A percentile compares a stretch with the other conserved stretches of the same genome.
Evolutionary conservation across 768 basidiomycete genomes (phyloP).

Genomic region (Xerocomellus dryophilus): DNA sequence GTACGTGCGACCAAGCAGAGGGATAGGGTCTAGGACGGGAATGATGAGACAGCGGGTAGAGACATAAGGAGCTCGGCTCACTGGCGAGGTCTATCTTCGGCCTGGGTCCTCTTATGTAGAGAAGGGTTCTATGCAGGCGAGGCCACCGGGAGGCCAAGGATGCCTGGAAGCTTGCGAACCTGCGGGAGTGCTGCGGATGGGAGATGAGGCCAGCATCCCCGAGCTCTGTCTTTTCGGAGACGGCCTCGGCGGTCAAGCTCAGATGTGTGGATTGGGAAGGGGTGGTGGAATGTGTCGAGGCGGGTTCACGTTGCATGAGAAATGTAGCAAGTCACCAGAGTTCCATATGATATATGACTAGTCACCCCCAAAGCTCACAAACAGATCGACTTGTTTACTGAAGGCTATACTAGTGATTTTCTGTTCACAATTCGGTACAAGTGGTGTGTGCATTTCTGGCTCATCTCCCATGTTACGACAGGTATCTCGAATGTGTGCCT

Average conservation of each 20-base stretch:
- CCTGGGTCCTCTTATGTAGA: constrained; percentile 57
- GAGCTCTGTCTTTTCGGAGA: constrained; percentile 3
- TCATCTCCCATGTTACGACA: not conserved
- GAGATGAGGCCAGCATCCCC: not conserved
- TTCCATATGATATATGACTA: too few species aligned
- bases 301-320: constrained; percentile 13
- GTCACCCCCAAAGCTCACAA: not conserved
- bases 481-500: not conserved
- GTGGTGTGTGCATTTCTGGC: not conserved
- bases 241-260: constrained; percentile 1
- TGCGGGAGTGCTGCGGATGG: not conserved
- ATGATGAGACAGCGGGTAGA: not conserved
- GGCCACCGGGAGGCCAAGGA: constrained; percentile 17
- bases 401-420: not conserved
- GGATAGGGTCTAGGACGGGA: constrained; percentile 44
- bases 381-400: not conserved
- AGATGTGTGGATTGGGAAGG: constrained; percentile 14
- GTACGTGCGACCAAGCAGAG: constrained; percentile 52
- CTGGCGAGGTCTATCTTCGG: constrained; percentile 53
- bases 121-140: constrained; percentile 14
- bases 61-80: constrained; percentile 15
- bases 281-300: not conserved
- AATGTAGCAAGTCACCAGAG: not conserved
- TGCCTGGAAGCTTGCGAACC: constrained; percentile 8
- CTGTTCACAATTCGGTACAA: not conserved